Evolutionary conservation across 129 eudicot species (phyloP).

Genomic region (Pittosporum tobira): DNA sequence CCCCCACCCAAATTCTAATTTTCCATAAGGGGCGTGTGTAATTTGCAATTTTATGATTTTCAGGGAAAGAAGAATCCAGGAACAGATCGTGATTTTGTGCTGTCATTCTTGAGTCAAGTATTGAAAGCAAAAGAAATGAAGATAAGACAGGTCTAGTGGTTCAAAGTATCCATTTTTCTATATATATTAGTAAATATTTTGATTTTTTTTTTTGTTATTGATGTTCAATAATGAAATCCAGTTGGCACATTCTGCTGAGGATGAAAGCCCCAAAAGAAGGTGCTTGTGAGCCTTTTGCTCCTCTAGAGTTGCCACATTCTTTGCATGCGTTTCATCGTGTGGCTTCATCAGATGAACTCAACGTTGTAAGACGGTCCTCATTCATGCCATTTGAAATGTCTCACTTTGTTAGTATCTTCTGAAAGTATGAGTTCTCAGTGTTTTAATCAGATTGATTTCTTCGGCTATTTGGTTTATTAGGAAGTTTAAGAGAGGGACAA

Average conservation of each 20-base stretch:
- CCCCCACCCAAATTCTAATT: too few species aligned
- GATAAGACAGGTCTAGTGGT: conserved; percentile 57
- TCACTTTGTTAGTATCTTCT: not conserved
- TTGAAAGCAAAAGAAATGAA: conserved; percentile 65
- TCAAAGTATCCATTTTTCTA: not conserved
- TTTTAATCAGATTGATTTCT: not conserved
- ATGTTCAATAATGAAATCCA: conserved; percentile 16
- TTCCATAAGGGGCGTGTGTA: not conserved
- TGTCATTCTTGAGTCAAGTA: conserved; percentile 55
- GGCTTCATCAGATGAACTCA: conserved; percentile 35
- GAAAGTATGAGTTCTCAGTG: not conserved
- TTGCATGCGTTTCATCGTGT: conserved; percentile 53
- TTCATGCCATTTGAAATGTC: not conserved
- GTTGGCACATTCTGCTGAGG: conserved; percentile 91
- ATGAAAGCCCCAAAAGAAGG: conserved; percentile 64
- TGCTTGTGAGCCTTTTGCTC: conserved; percentile 77
- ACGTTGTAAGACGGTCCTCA: conserved; percentile 30
- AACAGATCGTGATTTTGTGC: conserved; percentile 51
- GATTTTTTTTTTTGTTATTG: not conserved
- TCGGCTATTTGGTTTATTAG: not conserved
- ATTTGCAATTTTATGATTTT: conserved; percentile 23
- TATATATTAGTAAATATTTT: conserved; percentile 2
- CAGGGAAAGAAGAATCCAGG: conserved; percentile 91
- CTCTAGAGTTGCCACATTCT: conserved; percentile 81
- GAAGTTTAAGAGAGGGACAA: not conserved